A percentile compares a stretch with the other conserved stretches of the same genome.
These are phyloP conservation scores for Globisporangium polare DNA, from an alignment of 352 stramenopile species.

Conservation along the genomic window DNA sequence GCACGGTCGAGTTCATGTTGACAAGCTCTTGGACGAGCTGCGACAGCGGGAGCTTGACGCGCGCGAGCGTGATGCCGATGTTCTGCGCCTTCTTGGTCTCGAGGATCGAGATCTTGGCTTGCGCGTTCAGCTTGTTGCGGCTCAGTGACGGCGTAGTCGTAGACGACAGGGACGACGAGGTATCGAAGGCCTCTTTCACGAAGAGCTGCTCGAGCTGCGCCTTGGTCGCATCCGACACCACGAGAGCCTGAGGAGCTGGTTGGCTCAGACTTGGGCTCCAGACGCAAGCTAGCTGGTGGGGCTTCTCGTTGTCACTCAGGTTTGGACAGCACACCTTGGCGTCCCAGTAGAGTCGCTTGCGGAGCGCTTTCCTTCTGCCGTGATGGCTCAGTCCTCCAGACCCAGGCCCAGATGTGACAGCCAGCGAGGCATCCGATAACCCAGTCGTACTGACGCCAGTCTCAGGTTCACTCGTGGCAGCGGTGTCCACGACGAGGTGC, in stretches of 20 bases:
- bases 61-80: slow-evolving; percentile 73
- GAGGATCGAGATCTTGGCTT: slow-evolving; percentile 43
- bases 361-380: slow-evolving; percentile 11
- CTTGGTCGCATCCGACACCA: slow-evolving; percentile 56
- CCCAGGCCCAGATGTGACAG: neutral
- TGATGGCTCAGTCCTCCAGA: neutral
- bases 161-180: neutral
- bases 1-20: slow-evolving; percentile 54
- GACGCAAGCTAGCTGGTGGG: slow-evolving; percentile 36
- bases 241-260: slow-evolving; percentile 21
- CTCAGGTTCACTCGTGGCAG: neutral
- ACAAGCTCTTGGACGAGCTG: slow-evolving; percentile 62
- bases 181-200: slow-evolving; percentile 22
- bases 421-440: neutral
- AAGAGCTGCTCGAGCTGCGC: slow-evolving; percentile 74
- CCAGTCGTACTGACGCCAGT: neutral
- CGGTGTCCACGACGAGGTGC: slow-evolving; percentile 5
- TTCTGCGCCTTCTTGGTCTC: slow-evolving; percentile 87
- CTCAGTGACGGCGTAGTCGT: neutral
- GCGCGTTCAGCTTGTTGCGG: neutral
- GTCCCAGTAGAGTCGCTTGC: slow-evolving; percentile 16
- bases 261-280: slow-evolving; percentile 38
- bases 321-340: slow-evolving; percentile 3
- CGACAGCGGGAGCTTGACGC: slow-evolving; percentile 59
- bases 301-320: slow-evolving; percentile 13